Conservation (phyloP, 2,329 filamentous ascomycete genomes). For the Microsporum canis region DNA sequence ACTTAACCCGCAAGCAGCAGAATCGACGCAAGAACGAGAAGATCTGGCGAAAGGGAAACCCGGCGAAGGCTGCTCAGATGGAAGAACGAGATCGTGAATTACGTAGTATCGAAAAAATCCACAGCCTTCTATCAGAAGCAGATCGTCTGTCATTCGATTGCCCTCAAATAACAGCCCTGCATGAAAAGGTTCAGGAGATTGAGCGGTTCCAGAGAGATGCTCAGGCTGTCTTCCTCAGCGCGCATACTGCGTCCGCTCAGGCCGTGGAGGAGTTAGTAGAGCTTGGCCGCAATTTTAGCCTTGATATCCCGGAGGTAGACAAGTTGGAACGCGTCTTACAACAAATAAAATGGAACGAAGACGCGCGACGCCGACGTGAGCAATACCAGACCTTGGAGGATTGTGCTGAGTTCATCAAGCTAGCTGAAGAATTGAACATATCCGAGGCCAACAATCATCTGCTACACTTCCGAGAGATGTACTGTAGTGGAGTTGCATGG, state of each 20-base stretch:
- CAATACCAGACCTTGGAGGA: slow-evolving; percentile 63
- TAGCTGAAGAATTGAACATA: slow-evolving; percentile 66
- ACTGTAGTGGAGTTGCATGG: slow-evolving; percentile 70
- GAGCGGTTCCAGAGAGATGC: slow-evolving; percentile 72
- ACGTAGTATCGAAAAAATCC: slow-evolving; percentile 79
- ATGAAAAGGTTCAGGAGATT: slow-evolving; percentile 76
- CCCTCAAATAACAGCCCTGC: slow-evolving; percentile 73
- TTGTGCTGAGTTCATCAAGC: slow-evolving; percentile 64
- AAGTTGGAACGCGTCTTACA: slow-evolving; percentile 67
- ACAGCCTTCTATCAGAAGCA: slow-evolving; percentile 69
- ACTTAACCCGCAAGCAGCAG: slow-evolving; percentile 94
- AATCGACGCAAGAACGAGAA: slow-evolving; percentile 93
- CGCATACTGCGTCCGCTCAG: slow-evolving; percentile 51
- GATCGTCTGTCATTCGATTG: slow-evolving; percentile 87
- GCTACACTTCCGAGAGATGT: slow-evolving; percentile 62
- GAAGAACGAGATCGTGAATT: slow-evolving; percentile 76
- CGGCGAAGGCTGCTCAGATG: slow-evolving; percentile 62
- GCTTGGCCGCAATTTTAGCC: slow-evolving; percentile 75
- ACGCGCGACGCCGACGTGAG: slow-evolving; percentile 56
- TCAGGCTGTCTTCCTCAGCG: slow-evolving; percentile 55
- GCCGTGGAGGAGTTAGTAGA: slow-evolving; percentile 89
- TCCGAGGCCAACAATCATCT: slow-evolving; percentile 71
- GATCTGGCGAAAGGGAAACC: slow-evolving; percentile 60
- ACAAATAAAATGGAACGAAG: slow-evolving; percentile 79
- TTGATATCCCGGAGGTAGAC: slow-evolving; percentile 83